Percentiles rank a stretch among this genome's conserved stretches.
Conservation (phyloP, 2,329 filamentous ascomycete genomes). For the Fusarium dimerum region DNA sequence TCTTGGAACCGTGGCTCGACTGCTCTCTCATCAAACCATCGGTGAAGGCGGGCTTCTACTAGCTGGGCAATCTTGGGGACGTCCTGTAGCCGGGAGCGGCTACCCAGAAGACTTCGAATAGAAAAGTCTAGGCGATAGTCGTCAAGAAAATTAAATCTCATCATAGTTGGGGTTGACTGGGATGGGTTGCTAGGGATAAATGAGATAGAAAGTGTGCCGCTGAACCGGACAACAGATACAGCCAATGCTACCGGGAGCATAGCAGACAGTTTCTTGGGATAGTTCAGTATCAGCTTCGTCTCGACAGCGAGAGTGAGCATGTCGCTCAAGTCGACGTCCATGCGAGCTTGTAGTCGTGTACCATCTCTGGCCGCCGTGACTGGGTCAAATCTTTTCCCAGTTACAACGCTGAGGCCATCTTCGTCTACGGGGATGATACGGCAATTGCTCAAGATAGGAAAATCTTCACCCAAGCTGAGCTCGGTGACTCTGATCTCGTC, state of each 20-base stretch:
- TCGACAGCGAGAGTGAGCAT: slow-evolving; percentile 94
- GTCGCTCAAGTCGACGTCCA: slow-evolving; percentile 96
- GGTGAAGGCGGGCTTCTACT: slow-evolving; percentile 76
- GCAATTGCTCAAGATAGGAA: slow-evolving; percentile 98
- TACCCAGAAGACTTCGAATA: slow-evolving; percentile 76
- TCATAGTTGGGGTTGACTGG: slow-evolving; percentile 76
- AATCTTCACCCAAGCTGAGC: slow-evolving; percentile 91
- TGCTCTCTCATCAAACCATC: slow-evolving; percentile 85
- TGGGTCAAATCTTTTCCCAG: slow-evolving; percentile 52
- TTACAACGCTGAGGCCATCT: slow-evolving; percentile 63
- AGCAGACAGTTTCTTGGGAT: slow-evolving; percentile 85
- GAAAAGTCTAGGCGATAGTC: slow-evolving; percentile 85
- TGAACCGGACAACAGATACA: slow-evolving; percentile 91
- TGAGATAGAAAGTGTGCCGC: slow-evolving; percentile 88
- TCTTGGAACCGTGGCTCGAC: slow-evolving; percentile 87
- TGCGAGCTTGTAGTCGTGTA: slow-evolving; percentile 82
- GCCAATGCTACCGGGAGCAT: slow-evolving; percentile 89
- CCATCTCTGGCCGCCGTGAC: slow-evolving; percentile 60
- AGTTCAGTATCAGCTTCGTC: slow-evolving; percentile 92
- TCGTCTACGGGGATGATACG: slow-evolving; percentile 90
- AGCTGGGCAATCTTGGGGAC: slow-evolving; percentile 87
- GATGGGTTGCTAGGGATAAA: slow-evolving; percentile 78
- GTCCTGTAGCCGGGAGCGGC: slow-evolving; percentile 77
- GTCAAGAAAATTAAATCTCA: slow-evolving; percentile 92
- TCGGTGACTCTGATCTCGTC: slow-evolving; percentile 94